Evolutionary conservation across 306 rosid species (phyloP).

Genomic region (Canavalia gladiata): DNA sequence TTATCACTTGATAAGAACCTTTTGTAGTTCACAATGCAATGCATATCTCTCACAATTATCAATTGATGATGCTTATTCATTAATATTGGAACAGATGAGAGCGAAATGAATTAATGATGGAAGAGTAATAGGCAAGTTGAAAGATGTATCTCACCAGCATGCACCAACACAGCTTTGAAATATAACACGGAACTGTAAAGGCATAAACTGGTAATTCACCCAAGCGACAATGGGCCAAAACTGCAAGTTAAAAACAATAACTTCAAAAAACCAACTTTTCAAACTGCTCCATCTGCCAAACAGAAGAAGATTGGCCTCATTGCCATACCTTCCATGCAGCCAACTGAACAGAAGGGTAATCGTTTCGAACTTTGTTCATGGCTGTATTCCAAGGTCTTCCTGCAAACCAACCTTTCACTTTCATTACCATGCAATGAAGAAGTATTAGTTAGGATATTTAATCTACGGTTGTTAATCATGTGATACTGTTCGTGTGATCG

Average conservation of each 20-base stretch:
- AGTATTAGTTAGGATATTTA: background rate
- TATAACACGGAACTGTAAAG: constrained; percentile 80
- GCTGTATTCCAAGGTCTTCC: constrained; percentile 83
- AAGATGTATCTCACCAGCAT: constrained; percentile 73
- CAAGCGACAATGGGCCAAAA: constrained; percentile 95
- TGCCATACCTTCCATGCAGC: constrained; percentile 89
- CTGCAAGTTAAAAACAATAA: constrained; percentile 56
- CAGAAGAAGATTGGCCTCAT: constrained; percentile 29
- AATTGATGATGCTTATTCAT: constrained; percentile 17
- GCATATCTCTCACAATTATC: constrained; percentile 12
- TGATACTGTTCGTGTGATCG: background rate
- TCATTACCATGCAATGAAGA: constrained; percentile 20
- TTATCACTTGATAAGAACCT: background rate
- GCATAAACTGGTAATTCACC: constrained; percentile 96
- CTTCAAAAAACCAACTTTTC: constrained; percentile 36
- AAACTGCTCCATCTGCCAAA: constrained; percentile 12
- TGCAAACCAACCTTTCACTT: constrained; percentile 51
- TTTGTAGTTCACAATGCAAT: constrained; percentile 14
- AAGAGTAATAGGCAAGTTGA: background rate
- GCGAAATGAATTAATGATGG: background rate
- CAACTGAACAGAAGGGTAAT: constrained; percentile 84
- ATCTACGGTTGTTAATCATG: background rate
- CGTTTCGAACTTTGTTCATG: constrained; percentile 66
- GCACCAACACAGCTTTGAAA: constrained; percentile 80
- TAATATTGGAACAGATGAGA: constrained; percentile 4